Base-by-base conservation (phyloP, 306 rosid species). In the barrel medic (Medicago truncatula) region DNA sequence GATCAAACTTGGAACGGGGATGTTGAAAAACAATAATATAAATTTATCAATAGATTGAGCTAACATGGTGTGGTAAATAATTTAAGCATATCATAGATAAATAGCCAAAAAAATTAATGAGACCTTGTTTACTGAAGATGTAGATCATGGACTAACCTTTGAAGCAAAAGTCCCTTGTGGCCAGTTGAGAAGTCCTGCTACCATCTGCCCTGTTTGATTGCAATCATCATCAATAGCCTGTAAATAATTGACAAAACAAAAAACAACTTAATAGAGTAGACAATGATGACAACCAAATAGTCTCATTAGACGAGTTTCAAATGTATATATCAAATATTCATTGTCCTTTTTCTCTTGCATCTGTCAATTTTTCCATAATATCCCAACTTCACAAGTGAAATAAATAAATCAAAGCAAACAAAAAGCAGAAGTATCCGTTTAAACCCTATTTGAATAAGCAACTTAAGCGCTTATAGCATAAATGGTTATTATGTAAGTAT, bases 181-280 rank as follows among this genome's bases (percentile, higher is more conserved):
- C 99, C 98, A 96, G 84, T 91, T 89, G 77, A 96, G 88, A 36
- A 92, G 93, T 71, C 98, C 99, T 43, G 97, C 98, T 5, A 89
- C 65, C 97, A 96, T 96, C 85, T 96, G 96, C 71, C 99, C 99
- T 7, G 97, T 92, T 82, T 96, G 98, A 84, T 96, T 92, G 90
- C 99, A 96, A 83, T 90, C 99, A 81, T 96, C 99, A 77, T 96
- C 98, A 70, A 92, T 96, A 69, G 99, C 99, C 98, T 92, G 76
- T 10, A 76, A 62, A 71, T 5, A 53, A 15, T 52, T 2, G 8
- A 41, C 14, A 5, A 36, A 3, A 20, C 7, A 58, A 8, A 80
- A 2, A n/a, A 4, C 59, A 17, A 71, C 60, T 52, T 15, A 57
- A 52, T 38, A 64, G 16, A 10, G 11, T 38, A 57, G 14, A 17